Evolutionary conservation across 2,329 filamentous ascomycete genomes (phyloP), one percentile per base, ranked within the genome.

Genomic region (Cladophialophora carrionii): DNA sequence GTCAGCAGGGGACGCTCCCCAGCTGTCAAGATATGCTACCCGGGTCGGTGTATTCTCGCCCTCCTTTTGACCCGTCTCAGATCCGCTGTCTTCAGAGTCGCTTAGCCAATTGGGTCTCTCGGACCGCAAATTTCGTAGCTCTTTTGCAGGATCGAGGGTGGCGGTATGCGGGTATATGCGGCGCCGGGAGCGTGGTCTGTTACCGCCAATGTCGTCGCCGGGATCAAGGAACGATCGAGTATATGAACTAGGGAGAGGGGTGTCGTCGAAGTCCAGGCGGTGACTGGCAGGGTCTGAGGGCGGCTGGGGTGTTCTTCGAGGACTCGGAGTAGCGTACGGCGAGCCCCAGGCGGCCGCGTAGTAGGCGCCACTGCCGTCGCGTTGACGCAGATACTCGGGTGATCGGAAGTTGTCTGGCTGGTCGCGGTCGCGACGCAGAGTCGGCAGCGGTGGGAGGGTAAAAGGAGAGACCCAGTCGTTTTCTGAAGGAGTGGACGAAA

Each of bases 311-410:
- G 78, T 71, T 70, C 75, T 74, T 57, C 78, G 76, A 57, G 78
- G 76, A 70, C 79, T 89, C 12, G 83, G 80, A 46, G 88, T 84
- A 62, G 90, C 88, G 78, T 96, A 96, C 24, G 93, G 93, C 61
- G 92, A 96, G 63, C 93, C 93, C 92, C 93, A 96, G 76, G 89
- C 93, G 56, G 92, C 89, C 54, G 91, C 95, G 74, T 86, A 86
- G 74, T 85, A 86, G 54, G 81, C 76, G 68, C 79, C 81, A 64
- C 80, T 82, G 68, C 82, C 81, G 52, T 79, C 78, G 70, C 76
- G 74, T 54, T 73, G 76, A 68, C 78, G 77, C 34, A 59, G 41
- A 53, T 61, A 57, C 31, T 72, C 68, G n/a, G 69, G 70, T 4
- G 70, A 70, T 56, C 54, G 57, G 29, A 60, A 41, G 20, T 57